Conservation (phyloP, 2,329 filamentous ascomycete genomes). For the Cadophora gregata region DNA sequence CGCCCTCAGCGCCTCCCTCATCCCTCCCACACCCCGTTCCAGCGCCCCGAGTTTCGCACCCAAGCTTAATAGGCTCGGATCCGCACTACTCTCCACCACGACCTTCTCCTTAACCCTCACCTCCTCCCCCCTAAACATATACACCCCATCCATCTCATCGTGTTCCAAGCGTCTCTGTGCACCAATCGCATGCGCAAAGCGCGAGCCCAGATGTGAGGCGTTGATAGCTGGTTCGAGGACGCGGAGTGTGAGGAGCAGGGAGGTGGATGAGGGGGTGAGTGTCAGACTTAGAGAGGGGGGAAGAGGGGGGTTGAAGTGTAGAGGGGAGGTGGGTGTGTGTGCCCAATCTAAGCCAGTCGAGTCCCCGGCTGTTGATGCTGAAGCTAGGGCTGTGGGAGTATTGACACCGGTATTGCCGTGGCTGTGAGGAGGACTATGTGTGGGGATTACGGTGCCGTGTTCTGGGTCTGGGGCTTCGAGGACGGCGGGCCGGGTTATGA, state of each 20-base stretch:
- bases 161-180: slow-evolving; percentile 69
- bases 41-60: slow-evolving; percentile 83
- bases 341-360: slow-evolving; percentile 7
- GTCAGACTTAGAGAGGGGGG: slow-evolving; percentile 76
- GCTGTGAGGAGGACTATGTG: slow-evolving; percentile 23
- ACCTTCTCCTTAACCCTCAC: slow-evolving; percentile 91
- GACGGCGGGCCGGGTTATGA: slow-evolving; percentile 53
- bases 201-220: slow-evolving; percentile 67
- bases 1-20: slow-evolving; percentile 73
- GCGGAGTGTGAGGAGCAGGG: slow-evolving; percentile 72
- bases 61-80: slow-evolving; percentile 83
- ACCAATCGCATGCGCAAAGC: slow-evolving; percentile 73
- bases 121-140: slow-evolving; percentile 68
- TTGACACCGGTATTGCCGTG: too few species aligned
- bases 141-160: slow-evolving; percentile 81
- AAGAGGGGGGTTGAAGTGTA: slow-evolving; percentile 64
- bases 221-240: slow-evolving; percentile 69
- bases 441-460: slow-evolving; percentile 15
- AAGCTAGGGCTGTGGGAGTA: too few species aligned
- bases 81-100: slow-evolving; percentile 74
- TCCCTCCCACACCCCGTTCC: slow-evolving; percentile 72
- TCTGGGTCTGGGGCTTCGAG: background rate
- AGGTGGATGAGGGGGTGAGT: slow-evolving; percentile 72
- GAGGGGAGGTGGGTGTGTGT: slow-evolving; percentile 16
- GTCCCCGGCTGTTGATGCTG: background rate